These are phyloP conservation scores for Verticillium longisporum DNA, from an alignment of 2,329 filamentous ascomycete genomes.

Conservation along the genomic window DNA sequence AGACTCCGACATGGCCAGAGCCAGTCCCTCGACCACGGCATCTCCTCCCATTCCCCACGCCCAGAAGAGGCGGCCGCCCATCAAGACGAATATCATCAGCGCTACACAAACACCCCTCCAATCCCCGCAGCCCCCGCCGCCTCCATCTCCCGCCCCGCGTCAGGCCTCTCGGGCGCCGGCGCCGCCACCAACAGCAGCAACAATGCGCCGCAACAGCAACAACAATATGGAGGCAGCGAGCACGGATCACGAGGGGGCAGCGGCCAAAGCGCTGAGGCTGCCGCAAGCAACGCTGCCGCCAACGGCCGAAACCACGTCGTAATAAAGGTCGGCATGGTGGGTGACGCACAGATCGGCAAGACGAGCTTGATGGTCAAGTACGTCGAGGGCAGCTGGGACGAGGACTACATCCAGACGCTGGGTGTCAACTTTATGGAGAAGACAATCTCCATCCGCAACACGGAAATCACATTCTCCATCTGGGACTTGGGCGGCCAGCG, in stretches of 20 bases:
- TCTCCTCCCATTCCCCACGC: constrained; percentile 29
- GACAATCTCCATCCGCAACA: constrained; percentile 98
- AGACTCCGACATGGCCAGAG: constrained; percentile 29
- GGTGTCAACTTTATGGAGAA: constrained; percentile 99
- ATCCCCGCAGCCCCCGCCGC: constrained; percentile 31
- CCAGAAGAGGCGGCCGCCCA: not conserved
- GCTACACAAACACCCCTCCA: constrained; percentile 38
- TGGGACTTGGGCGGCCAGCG: constrained; percentile 98
- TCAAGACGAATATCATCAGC: constrained; percentile 33
- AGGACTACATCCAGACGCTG: constrained; percentile 98
- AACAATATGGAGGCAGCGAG: constrained; percentile 33
- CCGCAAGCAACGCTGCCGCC: constrained; percentile 19
- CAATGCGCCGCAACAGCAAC: constrained; percentile 17
- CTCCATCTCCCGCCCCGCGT: constrained; percentile 47
- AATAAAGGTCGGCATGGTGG: constrained; percentile 99
- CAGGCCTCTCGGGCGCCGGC: constrained; percentile 39
- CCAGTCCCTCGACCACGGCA: constrained; percentile 43
- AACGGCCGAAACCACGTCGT: constrained; percentile 70
- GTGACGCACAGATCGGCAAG: constrained; percentile 98
- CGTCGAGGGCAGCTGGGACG: constrained; percentile 98
- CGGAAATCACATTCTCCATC: constrained; percentile 98
- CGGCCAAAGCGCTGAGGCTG: constrained; percentile 26
- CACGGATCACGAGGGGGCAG: constrained; percentile 27
- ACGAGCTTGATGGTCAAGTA: constrained; percentile 99
- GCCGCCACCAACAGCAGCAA: constrained; percentile 17